Evolutionary conservation across 2,329 filamentous ascomycete genomes (phyloP).

Genomic region (Colletotrichum orchidophilum): DNA sequence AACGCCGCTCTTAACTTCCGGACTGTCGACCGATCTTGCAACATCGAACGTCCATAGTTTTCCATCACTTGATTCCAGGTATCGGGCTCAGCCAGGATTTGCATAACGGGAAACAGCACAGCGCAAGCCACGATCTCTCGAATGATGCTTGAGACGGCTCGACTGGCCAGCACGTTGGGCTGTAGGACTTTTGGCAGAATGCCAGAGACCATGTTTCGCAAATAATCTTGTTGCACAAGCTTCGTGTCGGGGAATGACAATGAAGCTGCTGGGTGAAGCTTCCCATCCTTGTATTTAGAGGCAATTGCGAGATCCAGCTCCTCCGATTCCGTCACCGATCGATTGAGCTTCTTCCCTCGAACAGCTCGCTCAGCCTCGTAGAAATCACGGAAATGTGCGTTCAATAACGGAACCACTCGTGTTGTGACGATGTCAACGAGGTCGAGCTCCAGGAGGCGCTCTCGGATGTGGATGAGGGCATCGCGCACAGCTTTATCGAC

Average conservation of each 20-base stretch:
- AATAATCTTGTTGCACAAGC: conserved; percentile 85
- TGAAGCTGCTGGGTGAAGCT: conserved; percentile 85
- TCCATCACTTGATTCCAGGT: conserved; percentile 98
- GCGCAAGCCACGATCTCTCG: conserved; percentile 93
- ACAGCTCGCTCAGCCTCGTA: conserved; percentile 89
- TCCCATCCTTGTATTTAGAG: conserved; percentile 90
- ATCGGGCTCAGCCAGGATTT: conserved; percentile 87
- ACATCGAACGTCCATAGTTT: conserved; percentile 82
- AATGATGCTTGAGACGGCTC: conserved; percentile 81
- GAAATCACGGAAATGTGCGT: conserved; percentile 88
- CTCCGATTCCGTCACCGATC: conserved; percentile 93
- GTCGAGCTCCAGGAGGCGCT: conserved; percentile 79
- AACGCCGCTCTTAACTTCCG: conserved; percentile 89
- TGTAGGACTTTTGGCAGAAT: conserved; percentile 82
- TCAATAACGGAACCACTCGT: conserved; percentile 86
- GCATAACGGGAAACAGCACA: conserved; percentile 84
- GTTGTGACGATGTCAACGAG: conserved; percentile 85
- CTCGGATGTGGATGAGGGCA: conserved; percentile 75
- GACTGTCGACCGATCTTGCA: conserved; percentile 96
- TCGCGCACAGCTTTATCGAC: conserved; percentile 83
- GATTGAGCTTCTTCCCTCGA: conserved; percentile 85
- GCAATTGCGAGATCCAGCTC: conserved; percentile 96
- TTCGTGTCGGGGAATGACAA: conserved; percentile 86
- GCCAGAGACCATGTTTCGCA: conserved; percentile 77
- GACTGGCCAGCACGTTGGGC: conserved; percentile 77